Base-by-base conservation (phyloP, 106 monocot species). In the Gastrodia elata region DNA sequence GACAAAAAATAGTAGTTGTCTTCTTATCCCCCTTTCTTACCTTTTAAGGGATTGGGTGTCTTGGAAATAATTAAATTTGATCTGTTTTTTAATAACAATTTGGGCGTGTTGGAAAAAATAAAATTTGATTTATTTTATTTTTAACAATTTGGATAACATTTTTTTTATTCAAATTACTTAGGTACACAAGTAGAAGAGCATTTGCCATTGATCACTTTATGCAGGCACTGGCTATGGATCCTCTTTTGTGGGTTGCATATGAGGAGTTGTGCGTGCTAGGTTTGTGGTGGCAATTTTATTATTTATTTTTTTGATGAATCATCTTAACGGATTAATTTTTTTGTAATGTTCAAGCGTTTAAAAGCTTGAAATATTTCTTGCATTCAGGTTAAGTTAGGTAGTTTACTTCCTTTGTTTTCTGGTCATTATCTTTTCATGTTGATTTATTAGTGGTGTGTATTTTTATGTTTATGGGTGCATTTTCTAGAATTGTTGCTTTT, bases 191-290 rank as follows among this genome's bases (percentile, higher is more conserved):
- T 73, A 93, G 97, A 78, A 82, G 81, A 74, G 57, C 71, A 44
- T 71, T 76, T 58, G 92, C 97, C 35, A 68, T 90, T 25, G 88
- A 93, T 52, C 92, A 97, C 55, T 93, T 97, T 76, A 74, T 68
- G 39, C 90, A 97, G 75, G 90, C 97, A 22, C 73, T 97, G 84
- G 72, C 69, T 43, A 38, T 90, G 71, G 97, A 97, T 78, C 97
- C 97, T 78, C 90, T 97, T 83, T 80, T 97, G 35, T 97, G 97
- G 97, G 82, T 83, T 76, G 97, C 97, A 73, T 97, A 93, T 71
- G 97, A 93, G 81, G 97, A 97, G 83, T 76, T 97, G 59, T 93
- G 97, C 65, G 41, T 78, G 56, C 80, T 97, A 72, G 97, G 97
- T 95, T 14, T 78, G 83, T 78, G 35, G 4, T 52, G 52, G 20